These are phyloP conservation scores for Phytophthora brassicae DNA, from an alignment of 352 stramenopile genomes.

Conservation along the genomic window DNA sequence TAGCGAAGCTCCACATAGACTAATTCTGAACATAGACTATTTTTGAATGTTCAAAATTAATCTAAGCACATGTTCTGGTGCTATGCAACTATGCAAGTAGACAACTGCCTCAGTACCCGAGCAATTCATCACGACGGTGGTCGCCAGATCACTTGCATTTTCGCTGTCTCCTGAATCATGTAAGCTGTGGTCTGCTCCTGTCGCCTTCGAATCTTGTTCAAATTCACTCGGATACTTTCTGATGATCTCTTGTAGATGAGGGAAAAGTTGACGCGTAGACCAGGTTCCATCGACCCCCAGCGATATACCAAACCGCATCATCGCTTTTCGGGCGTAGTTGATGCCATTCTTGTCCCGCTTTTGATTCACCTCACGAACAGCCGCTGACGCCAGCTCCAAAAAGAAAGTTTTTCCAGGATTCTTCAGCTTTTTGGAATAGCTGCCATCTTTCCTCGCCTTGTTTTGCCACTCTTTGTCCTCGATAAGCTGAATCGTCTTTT, in stretches of 20 bases:
- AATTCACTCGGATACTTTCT: not conserved
- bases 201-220: not conserved
- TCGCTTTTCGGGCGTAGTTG: too few relatives aligned
- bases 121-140: not conserved
- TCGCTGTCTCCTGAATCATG: too few relatives aligned
- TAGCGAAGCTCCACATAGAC: not conserved
- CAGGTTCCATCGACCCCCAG: too few relatives aligned
- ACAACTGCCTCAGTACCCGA: not conserved
- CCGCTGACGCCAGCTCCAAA: not conserved
- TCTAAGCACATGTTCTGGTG: too few relatives aligned
- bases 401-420: not conserved
- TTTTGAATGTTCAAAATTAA: not conserved
- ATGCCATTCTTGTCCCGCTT: not conserved
- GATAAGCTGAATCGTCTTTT: not conserved
- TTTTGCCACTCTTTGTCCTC: too few relatives aligned
- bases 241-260: too few relatives aligned
- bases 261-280: too few relatives aligned
- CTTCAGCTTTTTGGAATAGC: not conserved
- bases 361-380: too few relatives aligned
- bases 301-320: too few relatives aligned
- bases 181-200: too few relatives aligned
- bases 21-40: not conserved
- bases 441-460: not conserved
- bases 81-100: too few relatives aligned
- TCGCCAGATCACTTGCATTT: too few relatives aligned